These are phyloP conservation scores for Trichaptum fuscoviolaceum DNA, from an alignment of 768 basidiomycete species.

Conservation along the genomic window DNA sequence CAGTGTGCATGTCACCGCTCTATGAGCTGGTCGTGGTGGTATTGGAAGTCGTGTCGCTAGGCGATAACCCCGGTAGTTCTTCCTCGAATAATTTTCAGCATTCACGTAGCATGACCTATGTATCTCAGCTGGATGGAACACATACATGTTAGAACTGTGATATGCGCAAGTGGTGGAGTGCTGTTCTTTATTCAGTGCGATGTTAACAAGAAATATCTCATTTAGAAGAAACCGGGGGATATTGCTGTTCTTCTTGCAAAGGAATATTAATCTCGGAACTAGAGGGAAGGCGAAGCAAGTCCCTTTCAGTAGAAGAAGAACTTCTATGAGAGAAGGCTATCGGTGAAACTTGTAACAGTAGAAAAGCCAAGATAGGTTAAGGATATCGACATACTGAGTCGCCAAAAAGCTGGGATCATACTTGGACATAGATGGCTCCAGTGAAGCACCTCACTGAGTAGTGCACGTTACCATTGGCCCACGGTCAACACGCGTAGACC, in stretches of 20 bases:
- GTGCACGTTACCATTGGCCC: neutral
- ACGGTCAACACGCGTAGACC: neutral
- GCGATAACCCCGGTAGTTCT: too few species aligned
- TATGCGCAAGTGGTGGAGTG: too few species aligned
- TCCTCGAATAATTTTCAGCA: too few species aligned
- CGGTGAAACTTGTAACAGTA: neutral
- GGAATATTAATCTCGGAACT: neutral
- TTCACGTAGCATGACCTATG: too few species aligned
- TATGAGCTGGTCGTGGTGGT: too few species aligned
- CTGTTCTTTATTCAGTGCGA: too few species aligned
- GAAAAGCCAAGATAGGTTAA: neutral
- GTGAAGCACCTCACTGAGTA: neutral
- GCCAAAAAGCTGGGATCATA: neutral
- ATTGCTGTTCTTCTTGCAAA: neutral
- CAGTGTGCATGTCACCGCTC: too few species aligned
- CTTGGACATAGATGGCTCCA: neutral
- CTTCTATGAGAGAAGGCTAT: neutral
- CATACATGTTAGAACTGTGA: too few species aligned
- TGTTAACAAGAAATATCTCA: too few species aligned
- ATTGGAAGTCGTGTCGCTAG: too few species aligned
- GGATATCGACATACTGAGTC: neutral
- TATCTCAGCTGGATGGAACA: too few species aligned
- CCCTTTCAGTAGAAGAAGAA: neutral
- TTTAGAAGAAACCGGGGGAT: neutral
- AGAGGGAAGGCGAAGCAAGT: neutral